Base-by-base conservation (phyloP, 495 filamentous ascomycete species). In the Clavariopsis aquatica region DNA sequence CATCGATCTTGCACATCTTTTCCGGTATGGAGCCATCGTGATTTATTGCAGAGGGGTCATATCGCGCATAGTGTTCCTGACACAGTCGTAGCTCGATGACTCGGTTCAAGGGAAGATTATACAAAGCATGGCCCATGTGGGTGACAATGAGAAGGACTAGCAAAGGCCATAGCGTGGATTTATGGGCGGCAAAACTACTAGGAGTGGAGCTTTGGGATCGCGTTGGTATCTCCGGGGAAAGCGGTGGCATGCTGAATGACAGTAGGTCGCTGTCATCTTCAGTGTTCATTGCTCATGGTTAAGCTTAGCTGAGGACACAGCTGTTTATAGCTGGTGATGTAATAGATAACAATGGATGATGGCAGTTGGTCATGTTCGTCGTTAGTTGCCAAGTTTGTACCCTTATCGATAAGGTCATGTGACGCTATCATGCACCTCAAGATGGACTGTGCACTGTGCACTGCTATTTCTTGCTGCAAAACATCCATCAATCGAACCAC, bases 31-130 rank as follows among this genome's bases (percentile, higher is more conserved):
- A 64, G 7, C 75, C 78, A 64, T 76, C 75, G 7, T 56, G 65
- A 0, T 45, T 52, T n/a, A 78, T 68, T 17, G 64, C 64, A 4
- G 72, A 73, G 0, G 77, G 77, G 26, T 81, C 76, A 29, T 74
- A 64, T 19, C 28, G 63, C 20, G 46, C 36, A 57, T 82, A 83
- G 57, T 80, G 77, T 19, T 80, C 77, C 23, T 69, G 74, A 52
- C 81, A 83, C 19, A 82, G 69, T 24, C 79, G 72, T 17, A 74
- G 66, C 67, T 83, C 80, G 34, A 82, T 71, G 2, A 82, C 74
- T 49, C 80, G 75, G 60, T 76, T 82, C 9, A 80, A 70, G 1
- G 81, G 80, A 17, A 82, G 71, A 59, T 77, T 76, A 45, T 79
- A 78, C 17, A 83, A 71, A 52, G 75, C 78, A 63, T 67, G 72